Percentiles rank a stretch among this genome's conserved stretches.
Conservation (phyloP, 495 filamentous ascomycete species). For the Penicillium mononematosum region DNA sequence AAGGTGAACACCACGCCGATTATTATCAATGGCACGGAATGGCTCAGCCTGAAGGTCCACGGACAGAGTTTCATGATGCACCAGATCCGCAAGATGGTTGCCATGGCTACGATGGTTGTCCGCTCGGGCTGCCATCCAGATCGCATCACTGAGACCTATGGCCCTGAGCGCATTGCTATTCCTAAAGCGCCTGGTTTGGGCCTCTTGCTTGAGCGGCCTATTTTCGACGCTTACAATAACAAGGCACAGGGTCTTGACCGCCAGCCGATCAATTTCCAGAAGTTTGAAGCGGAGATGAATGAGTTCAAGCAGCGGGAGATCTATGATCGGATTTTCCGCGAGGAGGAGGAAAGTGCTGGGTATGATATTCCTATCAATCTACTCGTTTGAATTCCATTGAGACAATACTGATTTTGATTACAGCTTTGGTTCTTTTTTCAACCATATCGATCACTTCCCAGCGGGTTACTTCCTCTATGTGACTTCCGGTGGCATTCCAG, state of each 20-base stretch:
- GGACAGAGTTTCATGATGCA: conserved; percentile 99
- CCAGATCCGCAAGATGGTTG: conserved; percentile 98
- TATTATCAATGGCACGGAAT: conserved; percentile 85
- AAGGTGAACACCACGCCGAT: conserved; percentile 67
- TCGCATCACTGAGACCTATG: conserved; percentile 68
- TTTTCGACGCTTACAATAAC: conserved; percentile 83
- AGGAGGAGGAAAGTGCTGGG: conserved; percentile 77
- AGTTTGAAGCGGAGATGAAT: conserved; percentile 71
- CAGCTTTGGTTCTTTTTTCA: conserved; percentile 79
- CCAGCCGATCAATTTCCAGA: conserved; percentile 71
- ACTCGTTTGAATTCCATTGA: neutral
- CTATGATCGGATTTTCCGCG: conserved; percentile 84
- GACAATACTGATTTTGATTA: conserved; percentile 11
- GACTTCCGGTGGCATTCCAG: conserved; percentile 61
- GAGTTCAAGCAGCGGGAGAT: conserved; percentile 93
- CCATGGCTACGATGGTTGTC: conserved; percentile 80
- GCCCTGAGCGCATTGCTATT: conserved; percentile 67
- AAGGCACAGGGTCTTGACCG: conserved; percentile 55
- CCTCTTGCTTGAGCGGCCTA: conserved; percentile 81
- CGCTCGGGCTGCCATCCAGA: conserved; percentile 70
- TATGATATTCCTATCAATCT: conserved; percentile 43
- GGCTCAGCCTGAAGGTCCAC: conserved; percentile 93
- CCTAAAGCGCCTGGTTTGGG: conserved; percentile 91
- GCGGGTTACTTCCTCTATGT: conserved; percentile 74
- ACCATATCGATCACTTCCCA: conserved; percentile 76